Evolutionary conservation across 768 basidiomycete genomes (phyloP), one percentile per base, ranked within the genome.

Genomic region (Suillus plorans): DNA sequence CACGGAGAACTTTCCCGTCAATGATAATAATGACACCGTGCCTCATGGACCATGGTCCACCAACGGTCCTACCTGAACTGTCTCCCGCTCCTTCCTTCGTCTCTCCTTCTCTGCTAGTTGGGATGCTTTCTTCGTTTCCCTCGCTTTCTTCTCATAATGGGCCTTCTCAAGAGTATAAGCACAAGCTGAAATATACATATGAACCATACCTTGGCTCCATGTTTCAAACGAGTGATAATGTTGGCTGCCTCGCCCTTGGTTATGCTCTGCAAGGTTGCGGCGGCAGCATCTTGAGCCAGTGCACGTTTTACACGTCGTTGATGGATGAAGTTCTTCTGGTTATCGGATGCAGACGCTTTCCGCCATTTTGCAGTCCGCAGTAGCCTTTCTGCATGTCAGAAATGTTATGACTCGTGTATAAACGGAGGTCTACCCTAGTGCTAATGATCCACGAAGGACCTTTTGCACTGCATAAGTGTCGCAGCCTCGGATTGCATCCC

Each of bases 191-290:
- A 60, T 47, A 45, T 61, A 18, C 5, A 28, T 7, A 16, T n/a
- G 14, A 4, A 41, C 50, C 75, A 39, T 71, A 90, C 92, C 80
- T 85, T 80, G 41, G 90, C 90, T 31, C 92, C 93, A 70, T 94
- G 89, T 72, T 86, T 89, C 63, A 92, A 65, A 10, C 92, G 87
- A 28, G 87, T 87, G 66, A 95, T 90, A 53, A 94, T 87, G 67
- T 88, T 87, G 0, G 89, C 89, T 36, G 92, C 92, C 67, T 91
- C 83, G 3, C 94, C 94, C 73, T 92, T 94, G 1, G 86, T 93
- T 69, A 95, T 70, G 0, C 64, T 75, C 53, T 70, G 73, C 5
- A 86, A 72, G 39, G 70, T 62, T 20, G 71, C 71, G n/a, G 64
- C 71, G 20, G 67, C 63, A 12, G 65, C 61, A n/a, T 67, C 66